phyloP scores from a whole-genome alignment of 805 yeast species.

The Candida hispaniensis region DNA sequence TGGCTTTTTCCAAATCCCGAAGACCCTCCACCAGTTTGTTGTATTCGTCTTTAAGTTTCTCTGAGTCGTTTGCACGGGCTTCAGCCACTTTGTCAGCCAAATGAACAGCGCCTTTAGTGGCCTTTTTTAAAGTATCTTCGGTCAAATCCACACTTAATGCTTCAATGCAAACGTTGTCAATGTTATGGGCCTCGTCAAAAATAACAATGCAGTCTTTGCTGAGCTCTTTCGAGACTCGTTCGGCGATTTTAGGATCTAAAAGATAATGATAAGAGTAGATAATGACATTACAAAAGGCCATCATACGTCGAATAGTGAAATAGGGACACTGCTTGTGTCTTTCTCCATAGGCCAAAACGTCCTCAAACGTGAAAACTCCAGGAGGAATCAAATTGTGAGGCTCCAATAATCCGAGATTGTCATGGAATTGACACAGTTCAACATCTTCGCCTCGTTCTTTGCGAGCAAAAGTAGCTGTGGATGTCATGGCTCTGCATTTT shows the following conservation, averaged over 20 bases:
- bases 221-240: constrained; percentile 82
- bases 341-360: constrained; percentile 65
- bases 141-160: constrained; percentile 85
- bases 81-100: constrained; percentile 74
- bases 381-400: constrained; percentile 83
- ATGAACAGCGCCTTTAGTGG: constrained; percentile 75
- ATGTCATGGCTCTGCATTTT: constrained; percentile 87
- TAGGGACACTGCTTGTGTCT: constrained; percentile 83
- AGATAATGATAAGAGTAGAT: constrained; percentile 95
- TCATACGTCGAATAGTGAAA: constrained; percentile 96
- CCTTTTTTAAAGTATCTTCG: constrained; percentile 76
- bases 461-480: constrained; percentile 69
- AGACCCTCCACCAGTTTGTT: constrained; percentile 84
- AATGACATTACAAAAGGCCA: constrained; percentile 77
- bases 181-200: constrained; percentile 97
- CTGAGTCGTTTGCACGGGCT: constrained; percentile 72
- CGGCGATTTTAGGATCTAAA: constrained; percentile 94
- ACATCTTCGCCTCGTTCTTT: constrained; percentile 50
- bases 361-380: constrained; percentile 92
- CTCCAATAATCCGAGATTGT: constrained; percentile 72
- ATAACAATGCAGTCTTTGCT: constrained; percentile 89
- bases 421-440: constrained; percentile 78
- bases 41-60: constrained; percentile 79
- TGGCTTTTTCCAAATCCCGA: constrained; percentile 62
- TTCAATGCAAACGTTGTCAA: constrained; percentile 97